Evolutionary conservation across 139 green algal species (phyloP).

Genomic region (Closterium sp.): DNA sequence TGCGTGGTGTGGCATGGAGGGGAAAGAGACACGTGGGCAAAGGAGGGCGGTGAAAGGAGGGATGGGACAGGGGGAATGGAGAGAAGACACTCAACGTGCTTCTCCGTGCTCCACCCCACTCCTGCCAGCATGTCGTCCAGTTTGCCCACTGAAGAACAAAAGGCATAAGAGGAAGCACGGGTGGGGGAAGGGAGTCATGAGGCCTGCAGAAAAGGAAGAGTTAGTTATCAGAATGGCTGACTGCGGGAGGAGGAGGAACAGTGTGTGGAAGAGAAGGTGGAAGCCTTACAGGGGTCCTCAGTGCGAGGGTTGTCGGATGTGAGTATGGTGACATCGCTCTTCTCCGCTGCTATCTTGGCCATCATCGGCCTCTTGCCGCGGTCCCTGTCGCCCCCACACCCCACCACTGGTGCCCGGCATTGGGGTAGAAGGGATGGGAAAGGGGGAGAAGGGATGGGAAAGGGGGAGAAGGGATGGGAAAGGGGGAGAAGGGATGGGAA

Average conservation of each 20-base stretch:
- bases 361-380: constrained; percentile 69
- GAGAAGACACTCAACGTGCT: too few species aligned
- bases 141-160: background rate
- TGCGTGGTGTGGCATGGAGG: background rate
- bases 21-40: background rate
- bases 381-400: constrained; percentile 72
- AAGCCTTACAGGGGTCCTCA: constrained; percentile 60
- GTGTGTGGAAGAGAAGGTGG: background rate
- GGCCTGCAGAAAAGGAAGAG: background rate
- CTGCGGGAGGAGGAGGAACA: background rate
- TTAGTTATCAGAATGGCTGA: background rate
- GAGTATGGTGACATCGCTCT: constrained; percentile 86
- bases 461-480: background rate
- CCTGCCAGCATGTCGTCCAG: background rate
- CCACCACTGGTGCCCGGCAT: constrained; percentile 76
- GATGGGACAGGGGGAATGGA: too few species aligned
- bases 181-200: background rate
- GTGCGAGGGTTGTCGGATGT: constrained; percentile 85
- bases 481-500: too few species aligned
- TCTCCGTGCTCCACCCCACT: background rate
- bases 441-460: background rate
- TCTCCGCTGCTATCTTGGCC: constrained; percentile 77
- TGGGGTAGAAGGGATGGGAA: background rate
- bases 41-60: too few species aligned
- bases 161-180: too few species aligned